Conservation (phyloP, 2,329 filamentous ascomycete species). For the Cordyceps fumosorosea region DNA sequence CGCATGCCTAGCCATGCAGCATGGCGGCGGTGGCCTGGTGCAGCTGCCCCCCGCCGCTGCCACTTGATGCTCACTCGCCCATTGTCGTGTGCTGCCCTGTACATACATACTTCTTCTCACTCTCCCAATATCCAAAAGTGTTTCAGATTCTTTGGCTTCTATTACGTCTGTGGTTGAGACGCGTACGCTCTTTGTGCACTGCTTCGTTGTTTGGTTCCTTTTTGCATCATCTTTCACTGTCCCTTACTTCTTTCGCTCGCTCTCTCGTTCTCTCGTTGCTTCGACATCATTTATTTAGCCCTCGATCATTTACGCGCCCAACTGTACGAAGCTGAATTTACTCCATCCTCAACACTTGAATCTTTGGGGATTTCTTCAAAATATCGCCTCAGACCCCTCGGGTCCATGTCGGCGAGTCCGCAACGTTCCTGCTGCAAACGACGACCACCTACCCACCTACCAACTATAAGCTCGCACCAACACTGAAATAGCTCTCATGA, state of each 20-base stretch:
- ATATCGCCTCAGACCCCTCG: background rate
- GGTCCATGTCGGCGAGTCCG: background rate
- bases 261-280: background rate
- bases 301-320: background rate
- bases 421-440: background rate
- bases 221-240: background rate
- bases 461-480: conserved; percentile 5
- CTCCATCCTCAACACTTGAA: too few species aligned
- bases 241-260: background rate
- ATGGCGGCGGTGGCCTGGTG: background rate
- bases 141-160: background rate
- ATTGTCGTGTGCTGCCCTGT: conserved; percentile 3
- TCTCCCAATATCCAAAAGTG: background rate
- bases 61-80: conserved; percentile 9
- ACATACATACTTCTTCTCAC: background rate
- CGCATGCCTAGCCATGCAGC: background rate
- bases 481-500: background rate
- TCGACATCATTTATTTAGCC: background rate
- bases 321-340: conserved; percentile 9
- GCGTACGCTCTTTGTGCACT: conserved; percentile 8
- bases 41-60: background rate
- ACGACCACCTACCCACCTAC: background rate
- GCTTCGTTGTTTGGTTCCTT: background rate
- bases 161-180: background rate
- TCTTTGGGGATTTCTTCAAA: background rate